These are phyloP conservation scores for Mariannaea elegans DNA, from an alignment of 2,329 filamentous ascomycete species.

Conservation along the genomic window DNA sequence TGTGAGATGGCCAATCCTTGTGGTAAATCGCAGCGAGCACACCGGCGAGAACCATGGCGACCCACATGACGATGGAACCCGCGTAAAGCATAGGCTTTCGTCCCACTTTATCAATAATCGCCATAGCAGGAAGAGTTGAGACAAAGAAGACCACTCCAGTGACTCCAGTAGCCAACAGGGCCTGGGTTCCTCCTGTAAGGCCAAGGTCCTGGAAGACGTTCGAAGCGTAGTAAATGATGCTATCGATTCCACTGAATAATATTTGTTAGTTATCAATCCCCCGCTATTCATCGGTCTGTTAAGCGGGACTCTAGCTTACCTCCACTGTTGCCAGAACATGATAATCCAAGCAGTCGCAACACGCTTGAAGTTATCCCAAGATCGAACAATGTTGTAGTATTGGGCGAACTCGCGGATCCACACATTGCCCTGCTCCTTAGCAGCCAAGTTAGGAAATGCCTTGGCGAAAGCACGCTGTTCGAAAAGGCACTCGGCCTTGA, in stretches of 20 bases:
- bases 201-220: slow-evolving; percentile 73
- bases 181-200: slow-evolving; percentile 65
- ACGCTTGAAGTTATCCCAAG: slow-evolving; percentile 64
- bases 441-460: slow-evolving; percentile 57
- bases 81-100: slow-evolving; percentile 50
- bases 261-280: neutral
- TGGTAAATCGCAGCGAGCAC: slow-evolving; percentile 51
- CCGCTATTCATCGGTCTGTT: neutral
- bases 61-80: slow-evolving; percentile 50
- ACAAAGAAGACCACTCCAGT: slow-evolving; percentile 75
- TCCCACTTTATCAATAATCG: slow-evolving; percentile 52
- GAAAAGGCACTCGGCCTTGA: slow-evolving; percentile 80
- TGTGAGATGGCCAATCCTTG: slow-evolving; percentile 48
- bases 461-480: slow-evolving; percentile 76
- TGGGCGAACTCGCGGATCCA: slow-evolving; percentile 57
- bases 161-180: slow-evolving; percentile 74
- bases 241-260: slow-evolving; percentile 28
- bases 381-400: slow-evolving; percentile 48
- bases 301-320: slow-evolving; percentile 28
- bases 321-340: slow-evolving; percentile 66
- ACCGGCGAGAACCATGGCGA: slow-evolving; percentile 50
- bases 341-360: slow-evolving; percentile 71
- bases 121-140: slow-evolving; percentile 45
- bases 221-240: slow-evolving; percentile 58
- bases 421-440: slow-evolving; percentile 52